Conservation (phyloP, 2,329 filamentous ascomycete species). For the Epichloe bromicola region DNA sequence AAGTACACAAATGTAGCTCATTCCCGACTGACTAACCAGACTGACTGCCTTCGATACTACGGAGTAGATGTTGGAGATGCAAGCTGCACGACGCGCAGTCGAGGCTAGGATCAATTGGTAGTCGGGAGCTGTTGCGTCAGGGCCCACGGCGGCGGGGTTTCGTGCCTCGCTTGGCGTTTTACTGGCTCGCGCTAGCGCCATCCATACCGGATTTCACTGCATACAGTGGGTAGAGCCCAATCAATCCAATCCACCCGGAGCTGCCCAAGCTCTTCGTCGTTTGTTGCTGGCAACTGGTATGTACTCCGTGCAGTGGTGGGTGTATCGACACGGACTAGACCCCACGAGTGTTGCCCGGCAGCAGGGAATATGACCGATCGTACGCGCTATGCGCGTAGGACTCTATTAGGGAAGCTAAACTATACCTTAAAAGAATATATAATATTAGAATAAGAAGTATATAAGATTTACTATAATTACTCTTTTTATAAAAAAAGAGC, state of each 20-base stretch:
- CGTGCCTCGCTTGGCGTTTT: not conserved
- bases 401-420: too few relatives aligned
- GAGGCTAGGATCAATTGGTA: not conserved
- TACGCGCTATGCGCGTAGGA: too few relatives aligned
- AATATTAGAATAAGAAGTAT: too few relatives aligned
- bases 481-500: too few relatives aligned
- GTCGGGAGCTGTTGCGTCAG: not conserved
- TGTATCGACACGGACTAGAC: too few relatives aligned
- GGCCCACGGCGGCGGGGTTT: not conserved
- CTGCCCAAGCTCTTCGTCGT: not conserved
- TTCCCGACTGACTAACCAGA: not conserved
- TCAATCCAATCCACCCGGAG: not conserved
- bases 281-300: not conserved
- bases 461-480: too few relatives aligned
- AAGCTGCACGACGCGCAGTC: not conserved
- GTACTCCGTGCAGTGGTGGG: too few relatives aligned
- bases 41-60: not conserved
- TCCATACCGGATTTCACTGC: not conserved
- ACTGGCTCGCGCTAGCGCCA: not conserved
- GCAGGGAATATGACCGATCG: too few relatives aligned
- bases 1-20: not conserved
- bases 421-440: too few relatives aligned
- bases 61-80: not conserved
- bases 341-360: too few relatives aligned
- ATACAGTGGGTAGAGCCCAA: not conserved